A percentile compares a stretch with the other conserved stretches of the same genome.
These are phyloP conservation scores for Citrus inodora DNA, from an alignment of 345 rosid genomes.

Conservation along the genomic window DNA sequence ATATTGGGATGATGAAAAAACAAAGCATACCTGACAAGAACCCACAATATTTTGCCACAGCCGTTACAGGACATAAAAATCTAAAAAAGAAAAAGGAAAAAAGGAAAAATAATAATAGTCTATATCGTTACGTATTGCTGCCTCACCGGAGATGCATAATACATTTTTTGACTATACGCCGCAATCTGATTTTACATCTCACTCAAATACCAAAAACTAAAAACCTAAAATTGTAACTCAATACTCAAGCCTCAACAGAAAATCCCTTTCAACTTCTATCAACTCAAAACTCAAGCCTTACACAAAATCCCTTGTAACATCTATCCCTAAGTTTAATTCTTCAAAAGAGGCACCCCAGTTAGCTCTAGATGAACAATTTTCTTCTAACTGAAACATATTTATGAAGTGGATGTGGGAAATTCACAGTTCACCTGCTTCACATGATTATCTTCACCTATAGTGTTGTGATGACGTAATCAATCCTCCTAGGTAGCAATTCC, in stretches of 20 bases:
- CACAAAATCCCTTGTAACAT: conserved; percentile 52
- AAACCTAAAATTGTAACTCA: conserved; percentile 38
- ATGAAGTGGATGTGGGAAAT: conserved; percentile 29
- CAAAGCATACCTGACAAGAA: conserved; percentile 45
- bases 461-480: conserved; percentile 28
- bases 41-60: conserved; percentile 39
- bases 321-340: conserved; percentile 47
- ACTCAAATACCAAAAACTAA: conserved; percentile 42
- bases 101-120: conserved; percentile 19
- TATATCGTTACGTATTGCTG: conserved; percentile 50
- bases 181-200: conserved; percentile 76
- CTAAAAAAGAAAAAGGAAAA: conserved; percentile 24
- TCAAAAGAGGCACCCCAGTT: conserved; percentile 55
- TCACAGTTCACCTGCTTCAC: conserved; percentile 56
- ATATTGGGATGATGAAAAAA: conserved; percentile 22
- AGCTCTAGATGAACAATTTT: conserved; percentile 58
- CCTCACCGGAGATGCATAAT: conserved; percentile 79
- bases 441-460: conserved; percentile 44
- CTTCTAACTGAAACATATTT: conserved; percentile 35
- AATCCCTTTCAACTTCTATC: conserved; percentile 46
- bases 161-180: conserved; percentile 56
- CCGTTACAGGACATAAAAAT: conserved; percentile 29
- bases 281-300: conserved; percentile 64
- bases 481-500: conserved; percentile 63
- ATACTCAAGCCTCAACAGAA: conserved; percentile 57